Conservation (phyloP, 2,329 filamentous ascomycete species). For the Aureobasidium sp. region DNA sequence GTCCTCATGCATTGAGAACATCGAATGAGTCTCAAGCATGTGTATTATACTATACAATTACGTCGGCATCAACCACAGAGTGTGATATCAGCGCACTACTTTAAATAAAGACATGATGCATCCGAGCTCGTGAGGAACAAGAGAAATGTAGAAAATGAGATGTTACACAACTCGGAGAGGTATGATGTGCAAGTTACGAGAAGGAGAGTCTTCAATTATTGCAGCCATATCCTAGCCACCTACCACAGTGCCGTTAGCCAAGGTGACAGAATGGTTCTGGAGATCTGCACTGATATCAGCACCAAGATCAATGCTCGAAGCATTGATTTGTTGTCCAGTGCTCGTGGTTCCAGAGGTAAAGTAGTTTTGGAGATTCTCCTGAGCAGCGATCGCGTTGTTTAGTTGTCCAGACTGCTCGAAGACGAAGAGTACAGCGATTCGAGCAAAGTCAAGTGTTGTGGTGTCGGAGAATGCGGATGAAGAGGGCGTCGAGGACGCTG, state of each 20-base stretch:
- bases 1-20: not conserved
- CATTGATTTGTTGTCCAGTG: conserved; percentile 19
- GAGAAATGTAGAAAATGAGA: not conserved
- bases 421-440: conserved; percentile 39
- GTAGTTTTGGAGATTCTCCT: conserved; percentile 35
- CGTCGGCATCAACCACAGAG: not conserved
- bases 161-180: not conserved
- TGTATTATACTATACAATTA: not conserved
- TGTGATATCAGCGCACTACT: not conserved
- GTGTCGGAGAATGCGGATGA: conserved; percentile 22
- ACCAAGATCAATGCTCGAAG: conserved; percentile 25
- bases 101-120: not conserved
- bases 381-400: conserved; percentile 36
- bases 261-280: conserved; percentile 16
- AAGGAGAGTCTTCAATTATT: not conserved
- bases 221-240: conserved; percentile 15
- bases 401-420: conserved; percentile 37
- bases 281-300: conserved; percentile 25
- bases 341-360: conserved; percentile 22
- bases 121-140: not conserved
- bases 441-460: conserved; percentile 37
- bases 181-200: not conserved
- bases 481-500: conserved; percentile 20
- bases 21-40: too few relatives aligned
- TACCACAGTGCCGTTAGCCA: conserved; percentile 24